Evolutionary conservation across 768 basidiomycete genomes (phyloP), one percentile per base, ranked within the genome.

Genomic region (Lactarius sp.): DNA sequence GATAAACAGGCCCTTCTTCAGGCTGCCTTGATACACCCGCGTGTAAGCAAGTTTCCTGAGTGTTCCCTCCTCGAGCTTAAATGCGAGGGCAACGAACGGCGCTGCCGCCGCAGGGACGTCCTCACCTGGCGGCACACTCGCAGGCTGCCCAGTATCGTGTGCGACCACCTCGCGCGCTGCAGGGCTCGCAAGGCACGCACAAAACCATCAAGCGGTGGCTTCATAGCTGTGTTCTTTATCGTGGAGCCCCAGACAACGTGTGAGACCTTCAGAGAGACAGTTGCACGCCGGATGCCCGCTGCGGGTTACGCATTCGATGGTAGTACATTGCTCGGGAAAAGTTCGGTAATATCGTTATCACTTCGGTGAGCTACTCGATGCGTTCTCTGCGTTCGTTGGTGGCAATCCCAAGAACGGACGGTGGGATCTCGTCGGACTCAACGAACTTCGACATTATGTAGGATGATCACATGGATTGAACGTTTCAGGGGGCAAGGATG

Each of bases 31-130:
- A 27, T 27, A 27, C 27, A 99, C 91, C 22, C 97, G 81, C 86
- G 98, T 94, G 75, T 99, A 99, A 0, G 97, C 98, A 71, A 99
- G 77, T 75, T 99, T 97, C 12, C 97, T 96, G 72, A 92, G 98
- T 22, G 92, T 82, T 5, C 96, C 95, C 78, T 99, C 97, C 75
- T 99, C 97, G 51, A 99, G 80, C 79, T 99, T 99, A 83, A 99
- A 99, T 14, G 97, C 97, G 55, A 99, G 78, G 7, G 91, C 94
- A 64, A 99, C 90, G 34, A 98, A 80, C 4, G 95, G 92, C 0
- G 92, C 92, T 31, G 85, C 82, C 0, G 91, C 85, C 7, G 94
- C 94, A 36, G 95, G 94, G 8, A 81, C 79, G 18, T 98, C 82
- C 0, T 86, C 81, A 6, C 96, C 85, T n/a, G 83, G 83, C 6